Percentiles rank a stretch among this genome's conserved stretches.
These are phyloP conservation scores for Passiflora organensis DNA, from an alignment of 345 rosid genomes.

Conservation along the genomic window DNA sequence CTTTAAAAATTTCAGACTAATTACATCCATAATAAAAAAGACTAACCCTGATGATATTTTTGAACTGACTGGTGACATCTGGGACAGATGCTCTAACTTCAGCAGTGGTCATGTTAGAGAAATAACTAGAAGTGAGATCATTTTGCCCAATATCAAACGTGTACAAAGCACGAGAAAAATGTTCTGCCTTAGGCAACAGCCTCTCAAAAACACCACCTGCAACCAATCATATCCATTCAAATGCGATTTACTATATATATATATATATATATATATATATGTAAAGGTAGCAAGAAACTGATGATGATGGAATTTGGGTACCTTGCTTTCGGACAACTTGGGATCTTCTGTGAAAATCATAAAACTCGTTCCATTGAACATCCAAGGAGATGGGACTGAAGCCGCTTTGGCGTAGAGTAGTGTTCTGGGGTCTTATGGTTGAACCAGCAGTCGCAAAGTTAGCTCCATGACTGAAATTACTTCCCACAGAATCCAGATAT, in stretches of 20 bases:
- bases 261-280: no score
- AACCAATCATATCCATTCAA: background rate
- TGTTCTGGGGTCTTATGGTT: conserved; percentile 68
- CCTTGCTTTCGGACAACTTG: conserved; percentile 49
- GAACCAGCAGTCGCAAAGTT: conserved; percentile 95
- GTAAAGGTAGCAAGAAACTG: background rate
- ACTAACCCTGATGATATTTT: conserved; percentile 33
- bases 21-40: no score
- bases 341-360: conserved; percentile 51
- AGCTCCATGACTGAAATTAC: conserved; percentile 77
- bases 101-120: conserved; percentile 37
- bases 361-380: conserved; percentile 54
- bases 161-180: conserved; percentile 47
- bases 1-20: no score
- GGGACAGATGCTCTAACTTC: conserved; percentile 44
- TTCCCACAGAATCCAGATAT: conserved; percentile 70
- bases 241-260: background rate
- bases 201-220: conserved; percentile 37
- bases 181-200: conserved; percentile 39
- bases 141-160: conserved; percentile 76
- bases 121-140: conserved; percentile 58
- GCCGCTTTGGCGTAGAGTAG: conserved; percentile 61
- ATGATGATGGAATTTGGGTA: background rate
- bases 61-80: conserved; percentile 41
- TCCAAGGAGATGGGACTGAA: conserved; percentile 82